Evolutionary conservation across 371 early-diverging fungal genomes (phyloP), one percentile per base, ranked within the genome.

Genomic region (Lichtheimia corymbifera): DNA sequence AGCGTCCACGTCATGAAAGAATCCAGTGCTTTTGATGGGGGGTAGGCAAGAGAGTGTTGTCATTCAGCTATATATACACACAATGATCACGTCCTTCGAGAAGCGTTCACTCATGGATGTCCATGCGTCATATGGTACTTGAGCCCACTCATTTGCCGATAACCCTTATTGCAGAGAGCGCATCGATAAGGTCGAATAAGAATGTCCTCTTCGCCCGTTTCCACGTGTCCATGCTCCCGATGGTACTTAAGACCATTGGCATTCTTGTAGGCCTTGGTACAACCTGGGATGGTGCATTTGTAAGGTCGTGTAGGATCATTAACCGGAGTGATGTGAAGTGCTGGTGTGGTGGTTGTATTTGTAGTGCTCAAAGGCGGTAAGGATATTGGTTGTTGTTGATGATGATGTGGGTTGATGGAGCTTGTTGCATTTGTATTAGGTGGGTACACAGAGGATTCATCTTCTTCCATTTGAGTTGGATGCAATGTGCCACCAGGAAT

Each of bases 81-180:
- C 22, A 47, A 17, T n/a, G 44, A 22, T 47, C 18, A 22, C 22
- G 11, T 47, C 47, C 47, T 18, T 47, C 0, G n/a, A 47, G n/a
- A n/a, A n/a, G n/a, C n/a, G n/a, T n/a, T n/a, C n/a, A n/a, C n/a
- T 47, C 47, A 27, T 44, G 18, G 22, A 47, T 61, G 61, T n/a
- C 35, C 24, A 47, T 61, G 61, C 1, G 61, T 47, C 41, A 93
- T 83, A 58, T 94, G 95, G 71, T 94, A 94, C 69, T 91, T 88
- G 6, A 97, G 83, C 4, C 97, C 97, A 63, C 92, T 95, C 65
- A 91, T 81, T 77, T 96, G 95, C 72, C 94, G 95, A 83, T 96
- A 97, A 20, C 83, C 74, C 64, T 90, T 93, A 49, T 82, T 80
- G 64, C 96, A 96, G 0, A 81, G 87, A 2, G 86, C 81, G 64